These are phyloP conservation scores for Talaromyces wortmannii DNA, from an alignment of 495 filamentous ascomycete species.

Conservation along the genomic window DNA sequence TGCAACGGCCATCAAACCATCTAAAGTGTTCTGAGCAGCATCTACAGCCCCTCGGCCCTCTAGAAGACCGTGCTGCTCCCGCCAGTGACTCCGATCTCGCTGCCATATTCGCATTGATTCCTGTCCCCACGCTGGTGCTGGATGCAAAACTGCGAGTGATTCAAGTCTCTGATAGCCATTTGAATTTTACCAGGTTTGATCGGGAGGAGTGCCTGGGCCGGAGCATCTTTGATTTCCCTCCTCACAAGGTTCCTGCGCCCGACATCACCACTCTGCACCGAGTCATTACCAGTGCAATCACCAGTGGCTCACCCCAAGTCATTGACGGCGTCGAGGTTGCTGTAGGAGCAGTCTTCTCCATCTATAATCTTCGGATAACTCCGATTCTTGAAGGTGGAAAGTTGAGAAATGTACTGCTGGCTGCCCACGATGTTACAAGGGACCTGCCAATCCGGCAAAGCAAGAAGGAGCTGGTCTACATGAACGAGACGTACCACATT, in stretches of 20 bases:
- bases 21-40: background rate
- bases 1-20: background rate
- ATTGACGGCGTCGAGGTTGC: conserved; percentile 22
- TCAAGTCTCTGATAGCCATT: conserved; percentile 43
- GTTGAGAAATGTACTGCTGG: conserved; percentile 41
- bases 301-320: conserved; percentile 22
- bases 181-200: conserved; percentile 23
- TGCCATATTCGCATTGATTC: conserved; percentile 13
- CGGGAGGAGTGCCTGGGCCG: conserved; percentile 32
- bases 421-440: conserved; percentile 30
- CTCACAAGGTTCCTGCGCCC: conserved; percentile 23
- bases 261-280: conserved; percentile 30
- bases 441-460: conserved; percentile 4
- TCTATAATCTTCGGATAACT: conserved; percentile 38
- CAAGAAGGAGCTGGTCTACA: conserved; percentile 31
- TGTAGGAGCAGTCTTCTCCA: conserved; percentile 13
- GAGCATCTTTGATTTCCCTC: conserved; percentile 34
- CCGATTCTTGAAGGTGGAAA: conserved; percentile 41
- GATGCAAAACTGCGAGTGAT: conserved; percentile 37
- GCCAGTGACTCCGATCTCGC: conserved; percentile 1
- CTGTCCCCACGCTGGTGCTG: conserved; percentile 43
- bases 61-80: background rate
- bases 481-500: conserved; percentile 55
- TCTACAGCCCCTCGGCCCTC: background rate
- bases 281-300: conserved; percentile 37